These are phyloP conservation scores for Aspergillus versicolor DNA, from an alignment of 2,329 filamentous ascomycete species.

Conservation along the genomic window DNA sequence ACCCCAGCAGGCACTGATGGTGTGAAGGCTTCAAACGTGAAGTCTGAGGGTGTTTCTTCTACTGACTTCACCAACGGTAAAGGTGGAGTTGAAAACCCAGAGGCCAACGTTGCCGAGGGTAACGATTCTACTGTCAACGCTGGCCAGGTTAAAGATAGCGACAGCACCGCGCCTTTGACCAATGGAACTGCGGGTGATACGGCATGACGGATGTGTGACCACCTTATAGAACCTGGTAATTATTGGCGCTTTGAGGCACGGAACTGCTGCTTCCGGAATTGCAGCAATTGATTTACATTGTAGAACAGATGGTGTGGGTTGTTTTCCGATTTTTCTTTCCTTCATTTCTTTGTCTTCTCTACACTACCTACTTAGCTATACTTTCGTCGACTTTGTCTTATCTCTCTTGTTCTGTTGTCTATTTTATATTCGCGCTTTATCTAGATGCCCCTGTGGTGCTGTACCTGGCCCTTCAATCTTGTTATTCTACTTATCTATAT, in stretches of 20 bases:
- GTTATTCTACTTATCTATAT: not conserved
- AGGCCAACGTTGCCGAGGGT: conserved; percentile 9
- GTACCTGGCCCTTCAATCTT: not conserved
- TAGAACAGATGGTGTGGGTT: conserved; percentile 1
- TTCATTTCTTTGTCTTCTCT: conserved; percentile 1
- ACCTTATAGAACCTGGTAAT: not conserved
- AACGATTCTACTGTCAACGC: conserved; percentile 15
- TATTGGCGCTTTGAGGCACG: not conserved
- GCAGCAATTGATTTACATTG: not conserved
- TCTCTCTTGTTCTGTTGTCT: conserved; percentile 9
- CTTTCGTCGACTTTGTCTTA: conserved; percentile 6
- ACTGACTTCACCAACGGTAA: conserved; percentile 18
- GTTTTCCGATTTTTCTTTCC: not conserved
- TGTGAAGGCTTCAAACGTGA: conserved; percentile 27
- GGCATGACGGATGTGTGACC: conserved; percentile 19
- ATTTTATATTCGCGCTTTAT: conserved; percentile 7
- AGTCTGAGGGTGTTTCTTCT: conserved; percentile 32
- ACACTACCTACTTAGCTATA: not conserved
- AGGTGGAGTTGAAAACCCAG: conserved; percentile 13
- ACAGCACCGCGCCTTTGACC: conserved; percentile 40
- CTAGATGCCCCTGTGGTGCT: not conserved
- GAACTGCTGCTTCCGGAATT: not conserved
- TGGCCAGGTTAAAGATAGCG: conserved; percentile 29
- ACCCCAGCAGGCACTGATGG: conserved; percentile 17
- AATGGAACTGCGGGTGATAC: conserved; percentile 63